Base-by-base conservation (phyloP, 768 basidiomycete genomes). In the Trametes sanguinea region DNA sequence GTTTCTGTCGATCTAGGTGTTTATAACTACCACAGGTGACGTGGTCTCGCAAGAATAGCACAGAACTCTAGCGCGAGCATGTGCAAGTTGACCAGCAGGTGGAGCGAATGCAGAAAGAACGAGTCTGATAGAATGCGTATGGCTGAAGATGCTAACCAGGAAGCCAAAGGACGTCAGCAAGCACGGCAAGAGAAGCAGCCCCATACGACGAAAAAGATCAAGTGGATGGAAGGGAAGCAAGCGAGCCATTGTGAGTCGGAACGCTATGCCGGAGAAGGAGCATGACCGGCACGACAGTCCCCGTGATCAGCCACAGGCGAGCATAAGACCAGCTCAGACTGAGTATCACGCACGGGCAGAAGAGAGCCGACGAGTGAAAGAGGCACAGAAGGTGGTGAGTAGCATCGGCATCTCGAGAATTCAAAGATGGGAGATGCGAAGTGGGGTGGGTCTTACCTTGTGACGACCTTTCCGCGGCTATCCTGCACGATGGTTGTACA, bases 81-180 rank as follows among this genome's bases (percentile, higher is more conserved):
- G 16, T 17, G 39, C 39, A 10, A 17, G 30, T 47, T n/a, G 17
- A 22, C 8, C 48, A 30, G 9, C 27, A 13, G 40, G 14, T 11
- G 30, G 32, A 35, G 16, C 13, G 8, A 29, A 14, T 11, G 27
- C 47, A 30, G 16, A 30, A 40, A 13, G 30, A 11, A 30, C 14
- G 14, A 8, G 40, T 58, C 57, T 59, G 57, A 59, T 59, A 45
- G 57, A 59, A 59, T 8, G 32, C 3, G 40, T 8, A 11, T 8
- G 8, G 33, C 29, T 6, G 30, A 27, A 37, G 11, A 33, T 39
- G 9, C 47, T 50, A 14, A 22, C 13, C 27, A 13, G 22, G 13
- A 14, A 57, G 27, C 10, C 2, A 48, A 7, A 50, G 6, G 57
- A 51, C 29, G 57, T 51, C 47, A 57, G 40, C 27, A 10, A 42